phyloP scores from a whole-genome alignment of 345 rosid species.

The Raphanus sativus region DNA sequence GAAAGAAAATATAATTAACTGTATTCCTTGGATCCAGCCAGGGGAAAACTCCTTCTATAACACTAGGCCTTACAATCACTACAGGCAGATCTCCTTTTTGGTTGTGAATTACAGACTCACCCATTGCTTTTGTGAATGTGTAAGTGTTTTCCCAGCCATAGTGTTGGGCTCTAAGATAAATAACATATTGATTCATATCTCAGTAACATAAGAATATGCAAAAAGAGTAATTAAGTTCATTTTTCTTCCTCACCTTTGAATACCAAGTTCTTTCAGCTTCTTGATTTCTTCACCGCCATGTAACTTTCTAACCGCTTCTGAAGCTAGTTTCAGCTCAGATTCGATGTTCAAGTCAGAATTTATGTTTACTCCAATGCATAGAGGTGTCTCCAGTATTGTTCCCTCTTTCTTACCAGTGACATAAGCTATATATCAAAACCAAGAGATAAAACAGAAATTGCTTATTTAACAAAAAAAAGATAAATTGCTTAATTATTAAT shows the following conservation, averaged over 20 bases:
- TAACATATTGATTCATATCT: not conserved
- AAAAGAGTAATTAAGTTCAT: not conserved
- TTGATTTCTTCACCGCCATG: slow-evolving; percentile 12
- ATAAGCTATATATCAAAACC: slow-evolving; percentile 44
- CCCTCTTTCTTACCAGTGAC: slow-evolving; percentile 65
- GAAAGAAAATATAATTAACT: not conserved
- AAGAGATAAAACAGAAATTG: too few relatives aligned
- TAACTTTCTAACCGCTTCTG: slow-evolving; percentile 23
- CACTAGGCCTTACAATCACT: slow-evolving; percentile 65
- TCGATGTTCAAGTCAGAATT: slow-evolving; percentile 33
- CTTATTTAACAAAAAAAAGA: too few relatives aligned
- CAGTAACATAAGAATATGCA: not conserved
- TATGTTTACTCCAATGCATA: slow-evolving; percentile 26
- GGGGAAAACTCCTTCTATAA: slow-evolving; percentile 74
- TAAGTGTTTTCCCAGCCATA: slow-evolving; percentile 87
- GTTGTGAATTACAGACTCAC: slow-evolving; percentile 55
- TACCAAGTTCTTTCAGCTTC: slow-evolving; percentile 43
- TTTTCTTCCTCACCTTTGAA: slow-evolving; percentile 36
- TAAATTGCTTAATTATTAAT: too few relatives aligned
- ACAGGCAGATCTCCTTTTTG: slow-evolving; percentile 51
- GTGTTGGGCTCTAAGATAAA: slow-evolving; percentile 44
- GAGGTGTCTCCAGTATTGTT: slow-evolving; percentile 34
- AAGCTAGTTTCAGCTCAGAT: slow-evolving; percentile 44
- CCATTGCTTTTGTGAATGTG: slow-evolving; percentile 89
- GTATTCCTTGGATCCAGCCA: slow-evolving; percentile 80